phyloP scores from a whole-genome alignment of 345 rosid species.

The Rhodamnia rubescens region DNA sequence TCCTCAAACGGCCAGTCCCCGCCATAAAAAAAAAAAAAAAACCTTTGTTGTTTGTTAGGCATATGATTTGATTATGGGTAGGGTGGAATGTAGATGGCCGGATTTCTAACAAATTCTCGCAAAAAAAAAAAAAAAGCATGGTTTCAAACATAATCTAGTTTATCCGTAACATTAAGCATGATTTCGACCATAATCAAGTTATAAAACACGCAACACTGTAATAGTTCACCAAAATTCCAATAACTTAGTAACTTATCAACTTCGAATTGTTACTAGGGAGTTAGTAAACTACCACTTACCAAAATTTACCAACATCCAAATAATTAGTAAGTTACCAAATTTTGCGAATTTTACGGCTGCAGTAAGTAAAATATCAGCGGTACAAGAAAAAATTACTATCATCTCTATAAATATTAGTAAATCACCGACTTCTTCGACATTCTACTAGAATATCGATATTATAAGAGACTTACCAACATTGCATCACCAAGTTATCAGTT shows the following conservation, averaged over 20 bases:
- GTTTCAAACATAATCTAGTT: background rate
- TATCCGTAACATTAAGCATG: background rate
- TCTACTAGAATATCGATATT: background rate
- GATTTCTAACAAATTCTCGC: background rate
- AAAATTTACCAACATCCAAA: background rate
- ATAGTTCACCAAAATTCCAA: background rate
- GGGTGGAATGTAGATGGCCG: background rate
- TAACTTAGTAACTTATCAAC: background rate
- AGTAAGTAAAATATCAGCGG: background rate
- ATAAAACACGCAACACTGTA: background rate
- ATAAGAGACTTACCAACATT: background rate
- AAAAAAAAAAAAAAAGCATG: background rate
- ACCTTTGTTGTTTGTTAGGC: background rate
- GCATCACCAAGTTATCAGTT: background rate
- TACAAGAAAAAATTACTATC: background rate
- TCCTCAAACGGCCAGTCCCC: background rate
- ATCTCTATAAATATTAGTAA: background rate
- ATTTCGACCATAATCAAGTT: background rate
- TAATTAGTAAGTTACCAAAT: background rate
- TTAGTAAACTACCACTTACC: background rate
- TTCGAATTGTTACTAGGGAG: background rate
- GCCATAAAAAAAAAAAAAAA: background rate
- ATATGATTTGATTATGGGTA: background rate
- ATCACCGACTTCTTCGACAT: background rate
- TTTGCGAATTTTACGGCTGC: background rate